Evolutionary conservation across 192 early-diverging fungal genomes (phyloP), one percentile per base, ranked within the genome.

Genomic region (Coemansia sp.): DNA sequence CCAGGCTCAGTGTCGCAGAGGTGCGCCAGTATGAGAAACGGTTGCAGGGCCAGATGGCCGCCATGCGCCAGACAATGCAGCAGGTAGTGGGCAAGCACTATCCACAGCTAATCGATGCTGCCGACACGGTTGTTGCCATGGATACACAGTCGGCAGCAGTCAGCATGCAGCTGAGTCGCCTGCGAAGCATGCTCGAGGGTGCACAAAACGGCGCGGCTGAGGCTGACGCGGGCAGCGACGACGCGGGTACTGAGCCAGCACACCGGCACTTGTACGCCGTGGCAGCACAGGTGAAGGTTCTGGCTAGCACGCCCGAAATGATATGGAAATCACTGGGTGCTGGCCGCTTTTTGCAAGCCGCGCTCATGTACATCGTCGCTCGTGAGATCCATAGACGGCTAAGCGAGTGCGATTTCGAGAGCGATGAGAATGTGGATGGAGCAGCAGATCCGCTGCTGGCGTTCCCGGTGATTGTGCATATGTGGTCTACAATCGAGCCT

Each of bases 271-370:
- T n/a, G n/a, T 76, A 68, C 18, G 59, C 65, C 9, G 53, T 58
- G 8, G 72, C 72, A 0, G 72, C 72, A 13, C 72, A 76, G 50
- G 60, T 68, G 11, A 67, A 68, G 25, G 72, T 76, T 22, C 66
- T 76, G 9, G 65, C 60, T 18, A 66, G 68, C 23, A 61, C 72
- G 37, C 60, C 60, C 0, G 72, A 76, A 43, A 65, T 64, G 46
- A 56, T 76, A 18, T 68, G 72, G 65, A 55, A 60, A 37, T 60
- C 72, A 3, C 49, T 76, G 22, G 60, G 25, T 15, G 47, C 57
- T 5, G 36, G 50, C 32, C 61, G 41, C 32, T 64, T 54, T 25
- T 44, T 76, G 27, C 72, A 64, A 23, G 64, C 72, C 0, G 38
- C 72, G 49, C 66, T 76, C 22, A 37, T 68, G 45, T 76, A 52